Base-by-base conservation (phyloP, 106 monocot genomes). In the Platanthera zijinensis region DNA sequence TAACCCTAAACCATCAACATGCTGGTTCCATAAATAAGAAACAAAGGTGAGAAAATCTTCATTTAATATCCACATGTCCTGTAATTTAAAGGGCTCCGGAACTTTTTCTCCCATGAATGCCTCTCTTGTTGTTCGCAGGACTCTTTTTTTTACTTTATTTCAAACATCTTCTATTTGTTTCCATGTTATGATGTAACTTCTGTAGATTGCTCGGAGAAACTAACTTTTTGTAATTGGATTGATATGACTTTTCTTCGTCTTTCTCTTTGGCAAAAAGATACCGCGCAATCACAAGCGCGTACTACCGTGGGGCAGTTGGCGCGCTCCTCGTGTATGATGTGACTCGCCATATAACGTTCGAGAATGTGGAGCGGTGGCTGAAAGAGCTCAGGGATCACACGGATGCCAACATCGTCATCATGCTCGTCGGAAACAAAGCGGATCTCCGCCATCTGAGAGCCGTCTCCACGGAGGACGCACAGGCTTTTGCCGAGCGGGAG, bases 351-450 rank as follows among this genome's bases (percentile, higher is more conserved):
- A 28, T 77, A 3, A 77, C 76, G 46, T 77, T 77, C 19, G 76
- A 77, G 28, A 77, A 77, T 8, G 76, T 77, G 13, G 50, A 77
- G 50, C 25, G 76, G 22, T 77, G 76, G 76, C 12, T 77, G 50
- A 77, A 77, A 14, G 76, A 77, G 66, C 76, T 77, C 12, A 62
- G 76, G 6, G 76, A 77, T 25, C 76, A 77, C 66, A 77, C 76
- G 1, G 76, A 77, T 64, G 4, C 76, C 76, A 77, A 66, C 76
- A 77, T 77, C 56, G 76, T 77, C 53, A 77, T 77, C 76, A 77
- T 77, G 76, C 66, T 77, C 3, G 76, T 77, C 6, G 76, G 76
- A 1, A 77, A 77, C 76, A 77, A 77, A 50, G 76, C 76, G 0
- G 76, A 77, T 77, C 64, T 77, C 0, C 63, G 76, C 30, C 76